Evolutionary conservation across 371 early-diverging fungal species (phyloP).

Genomic region (Haplosporangium sp.): DNA sequence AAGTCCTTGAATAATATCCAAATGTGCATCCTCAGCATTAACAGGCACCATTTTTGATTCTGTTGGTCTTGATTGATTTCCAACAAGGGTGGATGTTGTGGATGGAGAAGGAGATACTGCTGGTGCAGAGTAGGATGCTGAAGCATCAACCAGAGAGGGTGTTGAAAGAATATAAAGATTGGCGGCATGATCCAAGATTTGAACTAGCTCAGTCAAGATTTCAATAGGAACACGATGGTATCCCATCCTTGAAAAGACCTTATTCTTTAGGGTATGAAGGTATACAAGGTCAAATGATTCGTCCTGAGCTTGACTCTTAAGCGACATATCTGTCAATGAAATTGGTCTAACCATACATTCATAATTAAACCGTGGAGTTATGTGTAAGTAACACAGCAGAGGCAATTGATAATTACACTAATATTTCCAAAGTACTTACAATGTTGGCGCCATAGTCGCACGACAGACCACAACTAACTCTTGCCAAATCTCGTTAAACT

Average conservation of each 20-base stretch:
- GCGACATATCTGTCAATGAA: constrained; percentile 69
- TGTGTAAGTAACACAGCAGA: neutral
- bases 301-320: constrained; percentile 79
- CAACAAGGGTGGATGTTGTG: neutral
- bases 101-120: neutral
- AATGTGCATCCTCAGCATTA: constrained; percentile 7
- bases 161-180: constrained; percentile 40
- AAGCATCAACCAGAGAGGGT: constrained; percentile 8
- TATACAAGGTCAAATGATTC: constrained; percentile 85
- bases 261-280: constrained; percentile 70
- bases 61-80: neutral
- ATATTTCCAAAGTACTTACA: constrained; percentile 60
- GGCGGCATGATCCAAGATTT: constrained; percentile 70
- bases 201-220: constrained; percentile 65
- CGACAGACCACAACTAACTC: constrained; percentile 77
- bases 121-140: neutral
- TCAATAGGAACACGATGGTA: constrained; percentile 74
- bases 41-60: neutral
- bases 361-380: neutral
- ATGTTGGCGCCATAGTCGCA: constrained; percentile 76
- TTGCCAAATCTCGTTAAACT: constrained; percentile 75
- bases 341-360: constrained; percentile 28
- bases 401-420: neutral
- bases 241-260: constrained; percentile 77
- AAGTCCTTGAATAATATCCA: constrained; percentile 39